Conservation (phyloP, 768 basidiomycete species). For the Auricularia sp. region DNA sequence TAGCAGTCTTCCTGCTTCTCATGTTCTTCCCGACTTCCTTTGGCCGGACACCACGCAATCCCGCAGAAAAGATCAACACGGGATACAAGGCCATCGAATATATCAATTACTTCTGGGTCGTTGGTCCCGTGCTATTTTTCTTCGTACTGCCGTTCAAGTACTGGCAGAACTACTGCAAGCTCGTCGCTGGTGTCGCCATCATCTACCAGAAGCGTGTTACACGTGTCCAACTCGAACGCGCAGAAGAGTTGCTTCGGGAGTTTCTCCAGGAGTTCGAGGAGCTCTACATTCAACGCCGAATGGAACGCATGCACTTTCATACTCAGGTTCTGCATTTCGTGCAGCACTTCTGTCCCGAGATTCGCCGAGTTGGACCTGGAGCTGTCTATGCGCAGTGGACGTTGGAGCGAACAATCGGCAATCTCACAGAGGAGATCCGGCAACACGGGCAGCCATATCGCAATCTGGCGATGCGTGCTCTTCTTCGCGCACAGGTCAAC, state of each 20-base stretch:
- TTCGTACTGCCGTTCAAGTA: slow-evolving; percentile 8
- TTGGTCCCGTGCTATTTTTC: slow-evolving; percentile 3
- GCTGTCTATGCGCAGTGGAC: slow-evolving; percentile 21
- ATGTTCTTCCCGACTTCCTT: neutral
- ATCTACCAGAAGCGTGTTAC: slow-evolving; percentile 16
- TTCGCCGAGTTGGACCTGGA: slow-evolving; percentile 13
- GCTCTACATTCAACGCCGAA: slow-evolving; percentile 21
- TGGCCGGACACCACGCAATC: slow-evolving; percentile 31
- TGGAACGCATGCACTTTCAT: slow-evolving; percentile 24
- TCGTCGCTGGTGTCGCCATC: slow-evolving; percentile 18
- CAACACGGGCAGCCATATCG: neutral
- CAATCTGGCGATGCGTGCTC: neutral
- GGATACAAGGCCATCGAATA: slow-evolving; percentile 32
- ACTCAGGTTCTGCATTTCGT: slow-evolving; percentile 23
- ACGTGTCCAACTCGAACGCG: slow-evolving; percentile 11
- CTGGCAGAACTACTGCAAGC: slow-evolving; percentile 23
- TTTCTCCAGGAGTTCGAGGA: slow-evolving; percentile 26
- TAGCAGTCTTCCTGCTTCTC: neutral
- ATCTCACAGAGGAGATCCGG: neutral
- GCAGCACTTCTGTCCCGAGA: slow-evolving; percentile 20
- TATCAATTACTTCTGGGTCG: slow-evolving; percentile 20
- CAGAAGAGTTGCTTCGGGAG: slow-evolving; percentile 15
- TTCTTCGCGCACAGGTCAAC: neutral
- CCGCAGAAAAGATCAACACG: slow-evolving; percentile 29
- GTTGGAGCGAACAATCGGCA: slow-evolving; percentile 10